phyloP scores from a whole-genome alignment of 139 green algal genomes.

The Marvania coccoides region DNA sequence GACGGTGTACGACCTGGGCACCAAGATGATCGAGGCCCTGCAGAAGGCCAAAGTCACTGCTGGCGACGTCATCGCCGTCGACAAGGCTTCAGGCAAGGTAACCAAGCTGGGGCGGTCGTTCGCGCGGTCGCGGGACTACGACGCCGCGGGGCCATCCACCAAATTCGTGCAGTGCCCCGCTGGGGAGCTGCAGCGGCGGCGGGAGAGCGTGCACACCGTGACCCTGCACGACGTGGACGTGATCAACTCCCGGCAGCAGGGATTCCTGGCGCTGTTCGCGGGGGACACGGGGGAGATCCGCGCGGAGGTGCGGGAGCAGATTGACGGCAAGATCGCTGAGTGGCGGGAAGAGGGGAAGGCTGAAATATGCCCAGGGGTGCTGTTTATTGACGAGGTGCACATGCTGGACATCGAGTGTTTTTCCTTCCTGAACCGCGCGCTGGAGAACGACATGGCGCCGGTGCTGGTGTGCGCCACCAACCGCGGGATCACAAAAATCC shows the following conservation, averaged over 20 bases:
- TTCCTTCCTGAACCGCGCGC: conserved; percentile 93
- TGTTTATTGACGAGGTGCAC: conserved; percentile 98
- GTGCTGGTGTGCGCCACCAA: conserved; percentile 98
- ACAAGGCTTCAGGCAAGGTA: conserved; percentile 89
- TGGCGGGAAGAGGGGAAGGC: conserved; percentile 99
- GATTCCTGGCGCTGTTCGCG: conserved; percentile 96
- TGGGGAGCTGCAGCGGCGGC: conserved; percentile 96
- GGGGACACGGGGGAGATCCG: conserved; percentile 98
- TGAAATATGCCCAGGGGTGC: conserved; percentile 94
- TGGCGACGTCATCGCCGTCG: conserved; percentile 94
- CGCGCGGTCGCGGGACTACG: conserved; percentile 87
- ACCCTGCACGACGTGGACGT: conserved; percentile 66
- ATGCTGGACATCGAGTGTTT: conserved; percentile 99
- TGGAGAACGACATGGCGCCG: conserved; percentile 96
- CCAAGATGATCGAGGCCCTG: conserved; percentile 88
- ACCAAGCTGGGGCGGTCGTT: conserved; percentile 91
- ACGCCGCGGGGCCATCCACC: conserved; percentile 84
- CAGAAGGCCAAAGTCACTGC: conserved; percentile 80
- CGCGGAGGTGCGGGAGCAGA: conserved; percentile 76
- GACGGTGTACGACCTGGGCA: conserved; percentile 96
- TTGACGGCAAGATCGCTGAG: conserved; percentile 64
- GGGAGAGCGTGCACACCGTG: conserved; percentile 96
- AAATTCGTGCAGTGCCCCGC: conserved; percentile 98
- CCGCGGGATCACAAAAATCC: conserved; percentile 92
- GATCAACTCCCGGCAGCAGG: conserved; percentile 60